Evolutionary conservation across 495 filamentous ascomycete species (phyloP).

Genomic region (Penicillium roqueforti): DNA sequence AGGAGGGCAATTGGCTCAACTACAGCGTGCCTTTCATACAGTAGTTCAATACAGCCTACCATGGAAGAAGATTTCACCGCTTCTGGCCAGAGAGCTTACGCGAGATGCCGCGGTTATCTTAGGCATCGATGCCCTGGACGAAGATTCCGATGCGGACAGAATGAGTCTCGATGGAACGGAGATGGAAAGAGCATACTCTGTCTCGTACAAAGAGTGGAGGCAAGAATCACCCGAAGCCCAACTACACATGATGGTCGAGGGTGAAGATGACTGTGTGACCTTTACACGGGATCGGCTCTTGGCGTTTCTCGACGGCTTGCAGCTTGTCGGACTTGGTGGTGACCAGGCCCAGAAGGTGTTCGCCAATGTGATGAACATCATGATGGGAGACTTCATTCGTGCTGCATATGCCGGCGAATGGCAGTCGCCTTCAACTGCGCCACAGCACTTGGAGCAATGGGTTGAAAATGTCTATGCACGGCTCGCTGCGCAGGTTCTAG

Average conservation of each 20-base stretch:
- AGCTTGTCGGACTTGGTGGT: slow-evolving; percentile 69
- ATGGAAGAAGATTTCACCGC: slow-evolving; percentile 42
- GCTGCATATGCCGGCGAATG: slow-evolving; percentile 58
- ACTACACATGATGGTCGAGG: slow-evolving; percentile 35
- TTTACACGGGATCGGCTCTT: slow-evolving; percentile 51
- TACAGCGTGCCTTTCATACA: slow-evolving; percentile 59
- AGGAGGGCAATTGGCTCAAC: slow-evolving; percentile 43
- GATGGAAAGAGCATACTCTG: slow-evolving; percentile 34
- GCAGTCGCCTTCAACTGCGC: slow-evolving; percentile 52
- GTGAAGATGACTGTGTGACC: slow-evolving; percentile 32
- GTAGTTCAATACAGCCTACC: slow-evolving; percentile 63
- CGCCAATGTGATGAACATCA: slow-evolving; percentile 65
- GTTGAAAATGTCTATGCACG: slow-evolving; percentile 66
- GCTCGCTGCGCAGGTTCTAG: slow-evolving; percentile 60
- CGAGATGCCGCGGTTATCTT: slow-evolving; percentile 53
- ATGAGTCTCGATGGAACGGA: slow-evolving; percentile 35
- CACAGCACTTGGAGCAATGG: slow-evolving; percentile 60
- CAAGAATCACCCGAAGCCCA: slow-evolving; percentile 25
- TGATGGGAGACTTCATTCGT: slow-evolving; percentile 63
- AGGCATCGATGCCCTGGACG: slow-evolving; percentile 43
- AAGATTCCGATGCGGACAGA: slow-evolving; percentile 15
- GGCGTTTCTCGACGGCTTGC: slow-evolving; percentile 56
- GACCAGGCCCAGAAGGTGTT: slow-evolving; percentile 72
- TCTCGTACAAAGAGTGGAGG: slow-evolving; percentile 40
- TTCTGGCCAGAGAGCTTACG: slow-evolving; percentile 51